These are phyloP conservation scores for Tubosaeta sp. DNA, from an alignment of 768 basidiomycete species.

Conservation along the genomic window DNA sequence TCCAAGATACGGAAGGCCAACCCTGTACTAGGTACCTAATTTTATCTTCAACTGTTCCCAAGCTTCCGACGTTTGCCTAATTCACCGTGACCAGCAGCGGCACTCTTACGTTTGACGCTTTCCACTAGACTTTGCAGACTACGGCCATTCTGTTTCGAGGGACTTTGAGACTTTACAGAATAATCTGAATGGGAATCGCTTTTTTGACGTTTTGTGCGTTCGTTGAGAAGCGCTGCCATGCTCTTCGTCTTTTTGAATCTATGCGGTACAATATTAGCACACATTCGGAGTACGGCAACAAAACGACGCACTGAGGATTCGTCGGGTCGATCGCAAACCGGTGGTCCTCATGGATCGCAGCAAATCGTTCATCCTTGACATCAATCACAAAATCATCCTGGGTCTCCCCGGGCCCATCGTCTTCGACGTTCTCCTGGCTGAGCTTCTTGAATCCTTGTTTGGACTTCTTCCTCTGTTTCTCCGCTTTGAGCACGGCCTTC, in stretches of 20 bases:
- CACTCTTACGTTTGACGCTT: constrained; percentile 81
- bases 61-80: constrained; percentile 40
- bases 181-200: constrained; percentile 16
- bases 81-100: constrained; percentile 21
- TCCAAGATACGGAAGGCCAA: too few species aligned
- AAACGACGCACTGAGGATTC: constrained; percentile 77
- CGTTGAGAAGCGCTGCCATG: constrained; percentile 82
- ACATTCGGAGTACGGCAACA: background rate
- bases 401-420: constrained; percentile 54
- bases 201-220: constrained; percentile 66
- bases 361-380: constrained; percentile 85
- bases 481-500: constrained; percentile 82
- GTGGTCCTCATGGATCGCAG: constrained; percentile 81
- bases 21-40: background rate
- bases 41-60: constrained; percentile 7
- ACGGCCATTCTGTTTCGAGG: constrained; percentile 15
- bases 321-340: constrained; percentile 94
- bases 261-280: background rate
- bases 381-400: constrained; percentile 83
- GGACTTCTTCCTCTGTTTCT: constrained; percentile 57
- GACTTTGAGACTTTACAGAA: background rate
- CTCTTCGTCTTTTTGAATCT: constrained; percentile 93
- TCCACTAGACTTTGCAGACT: constrained; percentile 70
- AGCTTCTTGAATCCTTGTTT: constrained; percentile 24
- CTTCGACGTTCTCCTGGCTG: constrained; percentile 28